A percentile compares a stretch with the other conserved stretches of the same genome.
These are phyloP conservation scores for Suillus alpinus DNA, from an alignment of 768 basidiomycete species.

Conservation along the genomic window DNA sequence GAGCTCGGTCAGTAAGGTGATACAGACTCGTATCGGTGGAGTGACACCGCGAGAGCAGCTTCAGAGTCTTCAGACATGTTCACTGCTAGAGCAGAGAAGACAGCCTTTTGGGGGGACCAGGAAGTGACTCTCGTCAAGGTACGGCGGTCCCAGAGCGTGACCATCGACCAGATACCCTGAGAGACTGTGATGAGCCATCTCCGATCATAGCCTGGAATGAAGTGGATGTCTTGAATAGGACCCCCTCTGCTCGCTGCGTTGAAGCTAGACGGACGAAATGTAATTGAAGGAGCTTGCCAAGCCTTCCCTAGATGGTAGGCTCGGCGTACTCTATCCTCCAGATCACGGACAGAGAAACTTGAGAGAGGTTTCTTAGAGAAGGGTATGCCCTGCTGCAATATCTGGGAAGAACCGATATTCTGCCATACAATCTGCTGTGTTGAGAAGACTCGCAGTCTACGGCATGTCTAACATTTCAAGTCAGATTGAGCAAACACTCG, in stretches of 20 bases:
- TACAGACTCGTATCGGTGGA: constrained; percentile 46
- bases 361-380: constrained; percentile 42
- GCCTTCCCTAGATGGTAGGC: constrained; percentile 47
- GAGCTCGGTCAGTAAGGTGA: constrained; percentile 9
- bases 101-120: constrained; percentile 53
- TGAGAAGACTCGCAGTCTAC: constrained; percentile 43
- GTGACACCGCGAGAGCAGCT: constrained; percentile 50
- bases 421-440: constrained; percentile 55
- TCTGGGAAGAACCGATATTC: constrained; percentile 42
- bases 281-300: constrained; percentile 38
- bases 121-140: constrained; percentile 34
- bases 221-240: constrained; percentile 50
- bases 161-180: constrained; percentile 57
- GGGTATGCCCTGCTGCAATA: constrained; percentile 47
- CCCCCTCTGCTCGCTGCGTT: constrained; percentile 35
- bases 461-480: constrained; percentile 43
- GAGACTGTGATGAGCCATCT: constrained; percentile 52
- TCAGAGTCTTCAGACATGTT: constrained; percentile 45
- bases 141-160: constrained; percentile 49
- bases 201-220: constrained; percentile 45
- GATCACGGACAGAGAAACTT: constrained; percentile 37
- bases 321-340: constrained; percentile 43
- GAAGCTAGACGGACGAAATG: constrained; percentile 18
- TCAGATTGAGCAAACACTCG: background rate
- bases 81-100: constrained; percentile 51